Base-by-base conservation (phyloP, 495 filamentous ascomycete genomes). In the Sordaria brevicollis region DNA sequence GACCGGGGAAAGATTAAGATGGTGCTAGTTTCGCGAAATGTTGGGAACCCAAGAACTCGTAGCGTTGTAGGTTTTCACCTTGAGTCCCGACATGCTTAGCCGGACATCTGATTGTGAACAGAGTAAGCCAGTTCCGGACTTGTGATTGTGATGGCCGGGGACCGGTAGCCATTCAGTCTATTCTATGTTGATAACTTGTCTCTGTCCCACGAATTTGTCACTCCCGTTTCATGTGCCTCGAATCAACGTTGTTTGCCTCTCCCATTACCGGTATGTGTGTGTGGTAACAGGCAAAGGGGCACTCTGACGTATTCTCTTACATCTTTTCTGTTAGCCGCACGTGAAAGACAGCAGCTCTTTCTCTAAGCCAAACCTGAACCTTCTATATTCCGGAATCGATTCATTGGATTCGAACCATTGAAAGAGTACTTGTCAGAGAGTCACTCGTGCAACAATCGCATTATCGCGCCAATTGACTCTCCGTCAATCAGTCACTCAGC, bases 291-390 rank as follows among this genome's bases (percentile, higher is more conserved):
- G 49, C 49, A 62, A 31, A 62, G 49, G 13, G 49, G 25, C 49
- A 11, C 25, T 62, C 68, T 69, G 68, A 69, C 68, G 68, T 69
- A 49, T 66, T 69, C 65, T 25, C 7, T n/a, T 65, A 31, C 8
- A 25, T 65, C 33, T 65, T 65, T 36, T 35, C n/a, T 15, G 8
- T 54, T 41, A 41, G 68, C 68, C 68, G 49, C 68, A 69, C 66
- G 68, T 66, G 68, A 66, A 69, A 17, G 29, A 31, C 0, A 31
- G 67, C 31, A 65, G 21, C 39, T 43, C 39, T 43, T 19, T 10
- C n/a, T 43, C n/a, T 25, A 57, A 39, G 17, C 10, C 49, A 57
- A 39, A 31, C 10, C 49, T 25, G 15, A 25, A 57, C 49, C 49
- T 11, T 29, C 25, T 29, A 33, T 21, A 31, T 17, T 62, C 17